Evolutionary conservation across 2,329 filamentous ascomycete genomes (phyloP).

Genomic region (Thelonectria rubi): DNA sequence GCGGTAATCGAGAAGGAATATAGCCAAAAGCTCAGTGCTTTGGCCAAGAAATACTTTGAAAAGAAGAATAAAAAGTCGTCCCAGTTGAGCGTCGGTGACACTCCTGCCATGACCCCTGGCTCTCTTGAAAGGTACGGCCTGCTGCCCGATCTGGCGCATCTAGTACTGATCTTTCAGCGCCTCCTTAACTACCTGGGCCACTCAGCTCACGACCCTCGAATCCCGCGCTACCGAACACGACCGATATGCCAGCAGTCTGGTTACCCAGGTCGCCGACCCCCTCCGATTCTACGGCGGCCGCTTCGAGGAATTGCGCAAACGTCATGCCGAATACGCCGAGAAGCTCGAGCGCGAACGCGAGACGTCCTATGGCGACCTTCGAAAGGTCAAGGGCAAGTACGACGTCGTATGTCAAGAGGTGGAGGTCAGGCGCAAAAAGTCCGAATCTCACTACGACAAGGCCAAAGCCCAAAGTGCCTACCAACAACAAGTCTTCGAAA

Average conservation of each 20-base stretch:
- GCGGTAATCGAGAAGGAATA: constrained; percentile 97
- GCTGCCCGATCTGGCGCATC: constrained; percentile 11
- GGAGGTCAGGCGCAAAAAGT: constrained; percentile 93
- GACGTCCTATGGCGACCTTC: constrained; percentile 80
- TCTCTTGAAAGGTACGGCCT: constrained; percentile 80
- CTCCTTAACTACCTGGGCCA: constrained; percentile 96
- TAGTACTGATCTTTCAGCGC: constrained; percentile 64
- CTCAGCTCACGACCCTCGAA: constrained; percentile 90
- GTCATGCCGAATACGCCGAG: constrained; percentile 85
- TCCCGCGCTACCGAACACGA: constrained; percentile 89
- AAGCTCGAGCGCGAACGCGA: constrained; percentile 93
- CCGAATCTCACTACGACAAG: constrained; percentile 93
- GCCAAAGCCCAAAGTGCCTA: constrained; percentile 90
- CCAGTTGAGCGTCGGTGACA: constrained; percentile 90
- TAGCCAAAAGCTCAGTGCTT: constrained; percentile 81
- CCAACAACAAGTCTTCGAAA: constrained; percentile 90
- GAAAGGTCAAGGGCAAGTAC: constrained; percentile 93
- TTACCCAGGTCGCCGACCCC: constrained; percentile 85
- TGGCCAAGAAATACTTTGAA: constrained; percentile 97
- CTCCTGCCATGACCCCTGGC: constrained; percentile 89
- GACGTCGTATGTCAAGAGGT: constrained; percentile 94
- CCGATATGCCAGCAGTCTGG: constrained; percentile 79
- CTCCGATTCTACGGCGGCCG: constrained; percentile 76
- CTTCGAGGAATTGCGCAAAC: constrained; percentile 93
- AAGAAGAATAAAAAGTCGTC: constrained; percentile 93